These are phyloP conservation scores for Trametes meyenii DNA, from an alignment of 768 basidiomycete genomes.

Conservation along the genomic window DNA sequence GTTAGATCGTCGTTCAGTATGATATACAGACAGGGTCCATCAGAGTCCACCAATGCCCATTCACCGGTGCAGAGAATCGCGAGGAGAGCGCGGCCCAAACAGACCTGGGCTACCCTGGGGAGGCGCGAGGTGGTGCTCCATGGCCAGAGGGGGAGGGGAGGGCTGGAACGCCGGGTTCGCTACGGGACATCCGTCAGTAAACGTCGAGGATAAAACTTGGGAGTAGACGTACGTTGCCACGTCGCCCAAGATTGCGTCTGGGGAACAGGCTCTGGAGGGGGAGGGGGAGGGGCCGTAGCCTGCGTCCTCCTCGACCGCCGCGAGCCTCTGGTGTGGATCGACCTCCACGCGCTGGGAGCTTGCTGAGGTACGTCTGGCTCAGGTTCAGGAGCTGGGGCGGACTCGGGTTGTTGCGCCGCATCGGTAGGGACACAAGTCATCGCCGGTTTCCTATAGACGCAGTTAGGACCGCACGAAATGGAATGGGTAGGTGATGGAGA, in stretches of 20 bases:
- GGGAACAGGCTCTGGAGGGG: constrained; percentile 27
- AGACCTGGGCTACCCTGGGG: constrained; percentile 63
- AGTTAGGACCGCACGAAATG: not conserved
- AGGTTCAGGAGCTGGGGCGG: constrained; percentile 27
- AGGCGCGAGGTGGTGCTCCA: constrained; percentile 56
- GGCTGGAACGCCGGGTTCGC: constrained; percentile 61
- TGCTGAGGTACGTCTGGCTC: constrained; percentile 21
- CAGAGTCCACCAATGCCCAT: not conserved
- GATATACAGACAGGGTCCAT: constrained; percentile 5
- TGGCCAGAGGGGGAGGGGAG: constrained; percentile 61
- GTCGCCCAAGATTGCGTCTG: constrained; percentile 42
- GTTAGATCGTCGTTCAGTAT: constrained; percentile 4
- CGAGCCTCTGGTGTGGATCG: constrained; percentile 18
- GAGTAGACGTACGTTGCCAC: constrained; percentile 42
- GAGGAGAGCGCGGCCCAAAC: constrained; percentile 78
- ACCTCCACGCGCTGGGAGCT: constrained; percentile 27
- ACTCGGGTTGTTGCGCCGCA: constrained; percentile 28
- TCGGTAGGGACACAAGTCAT: constrained; percentile 22
- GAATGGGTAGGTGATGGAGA: not conserved
- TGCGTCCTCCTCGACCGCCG: constrained; percentile 23
- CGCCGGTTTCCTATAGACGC: constrained; percentile 16
- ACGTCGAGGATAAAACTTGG: not conserved
- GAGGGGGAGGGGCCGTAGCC: constrained; percentile 19
- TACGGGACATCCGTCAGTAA: constrained; percentile 32
- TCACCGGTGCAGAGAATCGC: constrained; percentile 34